Conservation (phyloP, 2,329 filamentous ascomycete species). For the Arthrobotrys musiformis region DNA sequence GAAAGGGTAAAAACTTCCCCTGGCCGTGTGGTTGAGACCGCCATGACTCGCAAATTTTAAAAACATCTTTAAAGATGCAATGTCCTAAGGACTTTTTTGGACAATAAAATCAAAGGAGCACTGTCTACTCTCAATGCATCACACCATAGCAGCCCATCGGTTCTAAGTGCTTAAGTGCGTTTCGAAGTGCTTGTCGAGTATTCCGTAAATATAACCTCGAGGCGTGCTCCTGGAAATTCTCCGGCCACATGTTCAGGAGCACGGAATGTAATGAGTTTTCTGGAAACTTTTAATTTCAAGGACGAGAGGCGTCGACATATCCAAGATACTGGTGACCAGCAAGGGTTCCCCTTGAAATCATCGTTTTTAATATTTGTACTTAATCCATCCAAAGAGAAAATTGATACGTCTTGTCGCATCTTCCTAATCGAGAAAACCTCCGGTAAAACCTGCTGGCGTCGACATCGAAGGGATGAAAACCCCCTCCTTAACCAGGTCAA, state of each 20-base stretch:
- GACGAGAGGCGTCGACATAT: constrained; percentile 9
- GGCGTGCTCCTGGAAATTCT: constrained; percentile 48
- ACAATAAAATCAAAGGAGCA: constrained; percentile 32
- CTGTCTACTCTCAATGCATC: constrained; percentile 21
- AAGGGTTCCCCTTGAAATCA: constrained; percentile 43
- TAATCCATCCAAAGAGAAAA: constrained; percentile 21
- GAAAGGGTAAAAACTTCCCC: constrained; percentile 50
- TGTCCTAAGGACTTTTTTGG: neutral
- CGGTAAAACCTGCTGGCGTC: constrained; percentile 51
- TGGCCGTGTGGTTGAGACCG: constrained; percentile 47
- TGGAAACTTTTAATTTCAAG: constrained; percentile 52
- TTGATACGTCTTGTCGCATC: constrained; percentile 27
- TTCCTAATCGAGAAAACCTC: constrained; percentile 31
- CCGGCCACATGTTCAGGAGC: constrained; percentile 53
- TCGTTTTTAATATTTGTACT: constrained; percentile 32
- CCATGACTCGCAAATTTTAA: constrained; percentile 56
- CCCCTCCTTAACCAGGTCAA: constrained; percentile 37
- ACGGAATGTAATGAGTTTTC: constrained; percentile 42
- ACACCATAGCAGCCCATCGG: constrained; percentile 29
- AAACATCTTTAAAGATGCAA: constrained; percentile 19
- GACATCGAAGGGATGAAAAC: constrained; percentile 16
- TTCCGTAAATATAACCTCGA: constrained; percentile 22
- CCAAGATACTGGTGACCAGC: constrained; percentile 12
- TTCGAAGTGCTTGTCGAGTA: constrained; percentile 35
- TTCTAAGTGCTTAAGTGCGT: constrained; percentile 19